Base-by-base conservation (phyloP, 768 basidiomycete genomes). In the Suillus hirtellus region DNA sequence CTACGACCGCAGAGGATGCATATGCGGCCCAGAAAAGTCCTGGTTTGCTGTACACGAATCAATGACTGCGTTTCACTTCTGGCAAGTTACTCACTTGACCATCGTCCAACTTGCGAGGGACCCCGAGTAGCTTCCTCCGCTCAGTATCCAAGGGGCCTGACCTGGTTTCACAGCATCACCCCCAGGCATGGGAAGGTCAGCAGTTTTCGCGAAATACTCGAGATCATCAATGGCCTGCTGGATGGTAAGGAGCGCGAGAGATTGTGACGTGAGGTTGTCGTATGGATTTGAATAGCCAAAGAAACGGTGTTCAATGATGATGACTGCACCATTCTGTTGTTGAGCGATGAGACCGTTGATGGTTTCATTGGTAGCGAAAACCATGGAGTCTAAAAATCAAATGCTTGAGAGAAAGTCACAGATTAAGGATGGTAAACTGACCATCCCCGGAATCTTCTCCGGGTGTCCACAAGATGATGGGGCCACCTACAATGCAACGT, bases 191-290 rank as follows among this genome's bases (percentile, higher is more conserved):
- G 89, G 86, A 24, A 92, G 80, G 38, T 82, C 73, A 12, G 84
- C 89, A 63, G 82, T 89, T 65, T 86, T 78, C 19, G 86, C 81
- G 68, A 92, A 92, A 73, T 87, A 89, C 19, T 80, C 88, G 43
- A 90, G 73, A 68, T 92, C 89, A 56, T 90, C 86, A 65, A 90
- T 85, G 10, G 88, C 87, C 74, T 92, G 90, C 70, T 89, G 86
- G 59, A 92, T 81, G 2, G 88, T 90, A 70, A 87, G 87, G 17
- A 84, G 67, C 52, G 76, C 74, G 49, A 92, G 75, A 68, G 86
- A 89, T 67, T 81, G 73, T 34, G 82, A 82, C 34, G 78, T 83
- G 34, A 92, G 80, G 71, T 90, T 81, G 34, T 81, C 77, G 56
- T 80, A 81, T 5, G 90, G 90, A 71, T 90, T 92, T 63, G 89